phyloP scores from a whole-genome alignment of 2,329 filamentous ascomycete species.

The Cryphonectria naterciae region DNA sequence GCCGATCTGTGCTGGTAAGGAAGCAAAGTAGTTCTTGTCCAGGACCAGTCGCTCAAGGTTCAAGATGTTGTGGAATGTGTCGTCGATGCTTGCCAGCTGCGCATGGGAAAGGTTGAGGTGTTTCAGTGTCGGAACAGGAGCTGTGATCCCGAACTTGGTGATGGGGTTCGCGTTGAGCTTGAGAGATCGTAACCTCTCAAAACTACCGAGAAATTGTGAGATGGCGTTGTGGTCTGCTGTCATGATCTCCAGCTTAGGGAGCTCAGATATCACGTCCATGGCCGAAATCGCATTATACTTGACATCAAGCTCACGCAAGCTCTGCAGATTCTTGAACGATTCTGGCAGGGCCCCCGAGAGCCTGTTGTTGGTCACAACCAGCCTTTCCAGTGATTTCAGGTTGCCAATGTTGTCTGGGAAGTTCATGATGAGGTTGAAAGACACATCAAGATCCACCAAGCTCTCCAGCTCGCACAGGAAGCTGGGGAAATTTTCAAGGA shows the following conservation, averaged over 20 bases:
- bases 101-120: slow-evolving; percentile 88
- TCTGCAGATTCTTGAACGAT: slow-evolving; percentile 73
- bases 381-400: slow-evolving; percentile 78
- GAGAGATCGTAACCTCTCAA: slow-evolving; percentile 79
- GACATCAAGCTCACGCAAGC: slow-evolving; percentile 87
- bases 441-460: slow-evolving; percentile 90
- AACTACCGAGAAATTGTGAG: slow-evolving; percentile 87
- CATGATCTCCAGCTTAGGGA: slow-evolving; percentile 86
- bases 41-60: slow-evolving; percentile 86
- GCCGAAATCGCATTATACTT: slow-evolving; percentile 89
- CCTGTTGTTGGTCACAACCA: slow-evolving; percentile 96
- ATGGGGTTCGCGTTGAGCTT: slow-evolving; percentile 95
- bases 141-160: slow-evolving; percentile 85
- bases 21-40: slow-evolving; percentile 95
- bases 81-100: slow-evolving; percentile 88
- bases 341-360: slow-evolving; percentile 75
- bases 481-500: slow-evolving; percentile 79
- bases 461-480: slow-evolving; percentile 83
- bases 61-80: slow-evolving; percentile 83
- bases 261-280: slow-evolving; percentile 82
- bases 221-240: slow-evolving; percentile 92
- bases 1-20: slow-evolving; percentile 82
- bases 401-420: slow-evolving; percentile 80
- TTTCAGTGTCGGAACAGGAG: slow-evolving; percentile 78
- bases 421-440: slow-evolving; percentile 86